Evolutionary conservation across 495 filamentous ascomycete genomes (phyloP).

Genomic region (Penicillium paradoxum): DNA sequence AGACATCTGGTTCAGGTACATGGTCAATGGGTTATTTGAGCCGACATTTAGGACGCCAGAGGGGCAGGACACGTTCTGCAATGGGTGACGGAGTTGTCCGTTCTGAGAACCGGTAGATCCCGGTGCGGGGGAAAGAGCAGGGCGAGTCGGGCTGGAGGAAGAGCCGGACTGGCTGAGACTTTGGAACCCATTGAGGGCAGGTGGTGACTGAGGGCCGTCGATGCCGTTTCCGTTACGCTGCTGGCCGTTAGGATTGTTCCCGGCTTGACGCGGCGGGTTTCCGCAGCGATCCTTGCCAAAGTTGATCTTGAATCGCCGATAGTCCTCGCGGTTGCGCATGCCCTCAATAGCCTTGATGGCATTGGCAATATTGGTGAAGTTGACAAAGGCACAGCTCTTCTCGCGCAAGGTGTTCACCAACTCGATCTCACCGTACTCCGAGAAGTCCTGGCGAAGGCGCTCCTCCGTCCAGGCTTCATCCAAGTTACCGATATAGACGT

Average conservation of each 20-base stretch:
- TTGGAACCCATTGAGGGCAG: slow-evolving; percentile 46
- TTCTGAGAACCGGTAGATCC: slow-evolving; percentile 53
- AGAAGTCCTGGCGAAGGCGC: slow-evolving; percentile 90
- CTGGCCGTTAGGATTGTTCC: slow-evolving; percentile 38
- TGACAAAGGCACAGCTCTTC: slow-evolving; percentile 99
- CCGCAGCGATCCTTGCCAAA: slow-evolving; percentile 98
- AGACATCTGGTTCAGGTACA: slow-evolving; percentile 85
- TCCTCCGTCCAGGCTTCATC: slow-evolving; percentile 98
- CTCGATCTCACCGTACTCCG: slow-evolving; percentile 97
- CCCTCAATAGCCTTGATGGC: slow-evolving; percentile 99
- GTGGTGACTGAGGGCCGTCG: slow-evolving; percentile 64
- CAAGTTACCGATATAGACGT: slow-evolving; percentile 96
- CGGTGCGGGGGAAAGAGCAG: slow-evolving; percentile 51
- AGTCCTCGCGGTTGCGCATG: slow-evolving; percentile 88
- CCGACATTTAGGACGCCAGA: slow-evolving; percentile 72
- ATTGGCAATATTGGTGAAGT: slow-evolving; percentile 99
- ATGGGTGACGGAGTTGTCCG: slow-evolving; percentile 44
- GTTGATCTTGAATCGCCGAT: slow-evolving; percentile 97
- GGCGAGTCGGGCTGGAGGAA: slow-evolving; percentile 65
- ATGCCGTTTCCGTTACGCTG: slow-evolving; percentile 49
- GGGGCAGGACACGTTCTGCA: slow-evolving; percentile 53
- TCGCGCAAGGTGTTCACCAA: slow-evolving; percentile 93
- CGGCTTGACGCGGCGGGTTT: slow-evolving; percentile 86
- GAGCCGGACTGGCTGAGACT: slow-evolving; percentile 55
- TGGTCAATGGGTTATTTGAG: slow-evolving; percentile 82